A percentile compares a stretch with the other conserved stretches of the same genome.
These are phyloP conservation scores for Phytophthora tentaculata DNA, from an alignment of 352 stramenopile species.

Conservation along the genomic window DNA sequence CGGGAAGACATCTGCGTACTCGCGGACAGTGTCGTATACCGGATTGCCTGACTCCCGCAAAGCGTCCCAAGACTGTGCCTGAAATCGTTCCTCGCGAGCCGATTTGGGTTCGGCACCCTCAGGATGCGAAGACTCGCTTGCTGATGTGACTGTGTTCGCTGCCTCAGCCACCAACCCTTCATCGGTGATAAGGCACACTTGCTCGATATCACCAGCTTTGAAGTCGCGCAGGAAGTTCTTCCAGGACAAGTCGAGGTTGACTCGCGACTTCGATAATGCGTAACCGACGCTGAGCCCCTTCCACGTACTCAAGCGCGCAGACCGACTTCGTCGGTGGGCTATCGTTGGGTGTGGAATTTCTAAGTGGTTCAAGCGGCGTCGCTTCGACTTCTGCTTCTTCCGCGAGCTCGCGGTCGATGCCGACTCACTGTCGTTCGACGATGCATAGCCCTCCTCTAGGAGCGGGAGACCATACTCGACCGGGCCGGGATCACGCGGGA, in stretches of 20 bases:
- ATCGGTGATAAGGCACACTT: neutral
- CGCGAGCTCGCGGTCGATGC: too few species aligned
- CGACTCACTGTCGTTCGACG: too few species aligned
- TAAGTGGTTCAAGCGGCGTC: too few species aligned
- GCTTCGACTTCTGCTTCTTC: too few species aligned
- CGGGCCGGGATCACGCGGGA: too few species aligned
- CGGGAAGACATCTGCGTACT: neutral
- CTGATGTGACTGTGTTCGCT: neutral
- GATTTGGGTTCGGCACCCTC: neutral
- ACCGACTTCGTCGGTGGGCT: too few species aligned
- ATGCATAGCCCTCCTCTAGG: too few species aligned
- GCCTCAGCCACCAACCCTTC: neutral
- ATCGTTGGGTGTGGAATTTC: too few species aligned
- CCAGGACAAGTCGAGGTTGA: neutral
- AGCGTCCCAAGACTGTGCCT: neutral
- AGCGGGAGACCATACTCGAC: too few species aligned
- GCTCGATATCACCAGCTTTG: neutral
- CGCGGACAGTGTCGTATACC: neutral
- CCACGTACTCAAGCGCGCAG: neutral
- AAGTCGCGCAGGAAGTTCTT: neutral
- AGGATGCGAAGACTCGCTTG: neutral
- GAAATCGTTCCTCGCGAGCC: constrained; percentile 7
- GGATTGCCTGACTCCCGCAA: neutral
- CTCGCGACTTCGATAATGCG: neutral
- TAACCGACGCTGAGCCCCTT: neutral